Conservation (phyloP, 768 basidiomycete species). For the Pholiota conissans region DNA sequence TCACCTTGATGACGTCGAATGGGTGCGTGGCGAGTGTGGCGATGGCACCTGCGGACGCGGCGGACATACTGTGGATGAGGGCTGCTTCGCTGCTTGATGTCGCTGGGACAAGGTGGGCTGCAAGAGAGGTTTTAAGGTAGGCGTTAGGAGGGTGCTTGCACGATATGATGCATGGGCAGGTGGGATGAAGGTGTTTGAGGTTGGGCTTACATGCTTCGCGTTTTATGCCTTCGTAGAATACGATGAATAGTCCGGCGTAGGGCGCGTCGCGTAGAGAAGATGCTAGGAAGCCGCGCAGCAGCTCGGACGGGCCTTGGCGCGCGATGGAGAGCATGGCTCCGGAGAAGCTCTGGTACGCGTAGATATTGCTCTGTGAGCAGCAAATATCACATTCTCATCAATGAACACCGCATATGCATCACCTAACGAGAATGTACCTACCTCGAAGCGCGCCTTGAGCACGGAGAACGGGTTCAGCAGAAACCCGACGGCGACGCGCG, state of each 20-base stretch:
- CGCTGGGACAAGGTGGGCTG: conserved; percentile 44
- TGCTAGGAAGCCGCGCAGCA: conserved; percentile 84
- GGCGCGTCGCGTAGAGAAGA: conserved; percentile 94
- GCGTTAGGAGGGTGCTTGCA: no score
- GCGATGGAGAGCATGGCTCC: conserved; percentile 59
- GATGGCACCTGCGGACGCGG: conserved; percentile 78
- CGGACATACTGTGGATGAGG: conserved; percentile 61
- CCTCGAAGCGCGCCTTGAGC: conserved; percentile 92
- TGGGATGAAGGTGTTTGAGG: conserved; percentile 1
- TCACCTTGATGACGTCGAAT: conserved; percentile 91
- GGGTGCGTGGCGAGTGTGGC: conserved; percentile 89
- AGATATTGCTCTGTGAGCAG: conserved; percentile 66
- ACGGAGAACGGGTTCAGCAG: conserved; percentile 89
- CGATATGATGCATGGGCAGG: no score
- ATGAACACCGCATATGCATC: neutral
- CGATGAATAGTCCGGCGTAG: conserved; percentile 87
- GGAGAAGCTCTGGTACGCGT: conserved; percentile 63
- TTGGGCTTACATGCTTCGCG: conserved; percentile 56
- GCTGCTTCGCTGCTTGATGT: conserved; percentile 46
- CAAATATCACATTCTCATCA: neutral
- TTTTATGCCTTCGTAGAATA: conserved; percentile 88
- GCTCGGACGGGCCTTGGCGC: conserved; percentile 74
- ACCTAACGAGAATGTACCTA: conserved; percentile 29
- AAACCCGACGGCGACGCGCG: conserved; percentile 80
- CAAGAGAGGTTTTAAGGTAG: no score